Evolutionary conservation across 2,329 filamentous ascomycete genomes (phyloP).

Genomic region (Colletotrichum tamarilloi): DNA sequence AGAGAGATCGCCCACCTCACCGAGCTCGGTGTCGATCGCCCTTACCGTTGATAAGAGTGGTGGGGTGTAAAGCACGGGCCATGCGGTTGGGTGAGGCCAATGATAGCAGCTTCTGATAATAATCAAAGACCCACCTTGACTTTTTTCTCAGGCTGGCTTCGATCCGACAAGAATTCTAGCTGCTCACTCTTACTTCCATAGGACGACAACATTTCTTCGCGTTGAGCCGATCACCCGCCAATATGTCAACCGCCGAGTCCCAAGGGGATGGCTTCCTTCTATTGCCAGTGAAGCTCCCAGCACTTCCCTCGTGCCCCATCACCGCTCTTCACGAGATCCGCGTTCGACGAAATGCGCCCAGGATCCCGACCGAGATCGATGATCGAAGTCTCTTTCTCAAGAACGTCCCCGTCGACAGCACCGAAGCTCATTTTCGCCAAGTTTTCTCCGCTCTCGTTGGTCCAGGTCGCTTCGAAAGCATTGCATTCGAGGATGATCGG

Average conservation of each 20-base stretch:
- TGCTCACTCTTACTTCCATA: not conserved
- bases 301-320: constrained; percentile 70
- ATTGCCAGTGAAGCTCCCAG: constrained; percentile 75
- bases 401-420: constrained; percentile 88
- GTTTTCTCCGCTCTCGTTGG: constrained; percentile 82
- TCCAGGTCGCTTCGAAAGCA: constrained; percentile 80
- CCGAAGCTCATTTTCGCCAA: constrained; percentile 78
- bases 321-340: constrained; percentile 85
- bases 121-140: not conserved
- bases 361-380: constrained; percentile 78
- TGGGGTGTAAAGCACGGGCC: not conserved
- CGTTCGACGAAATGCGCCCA: constrained; percentile 84
- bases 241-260: constrained; percentile 26
- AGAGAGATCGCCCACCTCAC: not conserved
- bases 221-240: constrained; percentile 40
- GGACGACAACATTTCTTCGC: constrained; percentile 20
- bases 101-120: constrained; percentile 6
- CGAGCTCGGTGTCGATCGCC: not conserved
- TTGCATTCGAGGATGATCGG: constrained; percentile 77
- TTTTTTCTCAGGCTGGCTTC: constrained; percentile 4
- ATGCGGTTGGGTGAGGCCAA: not conserved
- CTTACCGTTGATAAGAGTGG: not conserved
- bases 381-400: constrained; percentile 88
- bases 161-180: constrained; percentile 19
- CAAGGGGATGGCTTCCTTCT: constrained; percentile 70